Conservation (phyloP, 768 basidiomycete species). For the Agaricus subrufescens region DNA sequence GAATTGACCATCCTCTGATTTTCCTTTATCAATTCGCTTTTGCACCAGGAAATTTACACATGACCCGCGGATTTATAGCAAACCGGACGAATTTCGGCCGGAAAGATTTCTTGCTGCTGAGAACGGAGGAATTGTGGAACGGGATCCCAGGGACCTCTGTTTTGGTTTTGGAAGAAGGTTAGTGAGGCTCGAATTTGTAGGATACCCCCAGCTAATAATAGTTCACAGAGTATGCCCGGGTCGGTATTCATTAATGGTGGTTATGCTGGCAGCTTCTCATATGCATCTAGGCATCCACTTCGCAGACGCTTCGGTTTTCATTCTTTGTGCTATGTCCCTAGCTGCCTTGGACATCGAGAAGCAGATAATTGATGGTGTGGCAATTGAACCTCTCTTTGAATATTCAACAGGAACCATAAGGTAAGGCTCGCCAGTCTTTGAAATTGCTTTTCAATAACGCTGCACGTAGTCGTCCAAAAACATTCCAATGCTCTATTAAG, state of each 20-base stretch:
- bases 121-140: conserved; percentile 34
- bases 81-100: conserved; percentile 55
- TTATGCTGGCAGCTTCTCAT: conserved; percentile 2
- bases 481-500: conserved; percentile 55
- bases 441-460: neutral
- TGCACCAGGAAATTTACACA: conserved; percentile 43
- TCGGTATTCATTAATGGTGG: conserved; percentile 15
- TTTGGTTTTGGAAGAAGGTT: conserved; percentile 72
- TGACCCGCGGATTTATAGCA: conserved; percentile 47
- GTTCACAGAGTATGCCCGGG: conserved; percentile 43
- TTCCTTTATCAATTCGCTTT: neutral
- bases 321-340: conserved; percentile 46
- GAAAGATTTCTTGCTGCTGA: conserved; percentile 51
- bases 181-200: conserved; percentile 15
- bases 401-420: conserved; percentile 64
- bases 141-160: conserved; percentile 54
- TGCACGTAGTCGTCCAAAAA: conserved; percentile 49
- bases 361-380: conserved; percentile 36
- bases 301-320: conserved; percentile 50
- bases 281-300: conserved; percentile 39
- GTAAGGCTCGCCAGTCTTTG: conserved; percentile 21
- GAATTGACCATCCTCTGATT: conserved; percentile 4
- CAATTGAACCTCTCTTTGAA: conserved; percentile 49
- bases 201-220: conserved; percentile 8
- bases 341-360: conserved; percentile 50